Evolutionary conservation across 371 early-diverging fungal genomes (phyloP), one percentile per base, ranked within the genome.

Genomic region (Sporodiniella umbellata): DNA sequence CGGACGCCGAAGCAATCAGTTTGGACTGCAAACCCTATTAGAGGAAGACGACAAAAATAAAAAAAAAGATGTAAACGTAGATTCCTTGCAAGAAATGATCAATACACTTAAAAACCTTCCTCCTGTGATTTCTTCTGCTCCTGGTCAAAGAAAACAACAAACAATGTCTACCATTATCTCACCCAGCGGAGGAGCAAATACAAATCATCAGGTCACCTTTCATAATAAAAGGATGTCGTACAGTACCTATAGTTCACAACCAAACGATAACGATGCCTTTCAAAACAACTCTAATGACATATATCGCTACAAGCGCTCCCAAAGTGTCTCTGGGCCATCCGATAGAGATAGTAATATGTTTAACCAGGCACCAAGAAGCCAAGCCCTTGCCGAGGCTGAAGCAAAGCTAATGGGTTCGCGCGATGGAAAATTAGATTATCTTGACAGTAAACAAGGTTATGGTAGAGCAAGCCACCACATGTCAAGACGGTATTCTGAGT

Each of bases 111-210:
- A 70, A 3, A 35, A 35, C 35, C n/a, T 35, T 8, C 35, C 35
- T 5, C 35, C 35, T 35, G 35, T 35, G n/a, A 35, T 35, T 35
- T 35, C 35, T 35, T n/a, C 35, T 35, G 35, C 35, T 35, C 5
- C n/a, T 35, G 65, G 65, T 25, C 63, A 75, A 37, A 66, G 72
- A 42, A 75, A 68, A 39, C 78, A 72, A 5, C 66, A 68, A 6
- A 75, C 72, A 19, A 53, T 75, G 60, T 72, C 64, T 11, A 54
- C 63, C 8, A 35, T 35, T 15, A 35, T 35, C 15, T 33, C 58
- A 19, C n/a, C 31, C 17, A 37, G 40, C 44, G 45, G 58, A 35
- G 26, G 37, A 35, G 55, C 48, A 55, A 35, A 46, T 45, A 39
- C 28, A 24, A 19, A 40, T 40, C 39, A 28, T 42, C 42, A 40